These are phyloP conservation scores for Plasmodiophora brassicae DNA, from an alignment of 208 protist species.

Conservation along the genomic window DNA sequence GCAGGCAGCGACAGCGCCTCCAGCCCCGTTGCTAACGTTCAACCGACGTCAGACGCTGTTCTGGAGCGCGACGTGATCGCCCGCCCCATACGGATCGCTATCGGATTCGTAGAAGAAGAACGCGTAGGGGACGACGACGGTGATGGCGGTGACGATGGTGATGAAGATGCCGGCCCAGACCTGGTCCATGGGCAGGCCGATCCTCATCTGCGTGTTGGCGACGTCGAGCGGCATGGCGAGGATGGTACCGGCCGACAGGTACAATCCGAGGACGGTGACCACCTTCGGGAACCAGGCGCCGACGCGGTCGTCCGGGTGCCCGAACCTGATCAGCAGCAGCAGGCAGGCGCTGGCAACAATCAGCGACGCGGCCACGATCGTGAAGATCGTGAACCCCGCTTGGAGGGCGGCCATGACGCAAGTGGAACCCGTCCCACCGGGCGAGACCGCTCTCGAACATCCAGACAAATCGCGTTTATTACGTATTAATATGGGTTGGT, in stretches of 20 bases:
- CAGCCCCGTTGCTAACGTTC: background rate
- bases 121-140: constrained; percentile 25
- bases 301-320: constrained; percentile 22
- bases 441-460: no score
- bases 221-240: constrained; percentile 31
- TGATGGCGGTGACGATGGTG: background rate
- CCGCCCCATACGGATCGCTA: constrained; percentile 34
- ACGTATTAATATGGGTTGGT: no score
- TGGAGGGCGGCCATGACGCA: no score
- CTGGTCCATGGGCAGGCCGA: background rate
- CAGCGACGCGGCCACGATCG: background rate
- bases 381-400: constrained; percentile 15
- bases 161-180: background rate
- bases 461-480: no score
- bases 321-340: constrained; percentile 17
- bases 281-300: background rate
- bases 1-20: background rate
- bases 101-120: constrained; percentile 36
- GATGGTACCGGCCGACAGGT: background rate
- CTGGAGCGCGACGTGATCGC: no score
- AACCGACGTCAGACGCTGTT: background rate
- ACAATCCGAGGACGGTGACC: background rate
- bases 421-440: no score
- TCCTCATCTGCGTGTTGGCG: background rate
- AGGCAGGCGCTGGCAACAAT: background rate